Base-by-base conservation (phyloP, 768 basidiomycete genomes). In the Amanita fuliginea region DNA sequence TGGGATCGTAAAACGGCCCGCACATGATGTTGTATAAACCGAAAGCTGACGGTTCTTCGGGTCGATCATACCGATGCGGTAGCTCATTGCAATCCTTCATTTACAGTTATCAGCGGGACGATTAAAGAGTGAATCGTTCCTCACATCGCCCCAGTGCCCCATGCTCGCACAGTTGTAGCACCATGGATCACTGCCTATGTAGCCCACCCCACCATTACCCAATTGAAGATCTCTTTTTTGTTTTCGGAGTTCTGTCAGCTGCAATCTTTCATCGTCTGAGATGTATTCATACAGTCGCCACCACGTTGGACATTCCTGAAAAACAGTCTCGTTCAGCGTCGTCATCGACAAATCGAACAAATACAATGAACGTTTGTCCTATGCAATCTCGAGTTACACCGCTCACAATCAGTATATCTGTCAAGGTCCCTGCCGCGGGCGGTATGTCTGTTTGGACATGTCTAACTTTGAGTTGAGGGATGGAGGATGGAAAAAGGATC, bases 221-320 rank as follows among this genome's bases (percentile, higher is more conserved):
- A 86, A 63, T 10, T 59, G 58, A 5, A 80, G 59, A 3, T 66
- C 60, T 37, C 68, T 73, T 59, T 74, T 83, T 22, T 67, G 60
- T 52, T 74, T 70, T 26, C 86, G 77, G 16, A 52, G 56, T 14
- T 60, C 58, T 2, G 83, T 61, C 36, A 73, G 74, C 5, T 57
- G 52, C 9, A 62, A 58, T 26, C 76, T 76, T 39, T 77, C 79
- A 9, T 72, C 70, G 13, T 77, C 76, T 3, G 71, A 66, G 24
- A 84, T 69, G 54, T 90, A 90, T 34, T 80, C 75, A 55, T 91
- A 91, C 55, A 87, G 66, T 35, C 88, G 74, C 88, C 88, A 91
- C 53, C 83, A 67, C 2, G 82, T 84, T 6, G 86, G 86, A 55
- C 88, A 91, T 74, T 89, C 86, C 87, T 91, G 52, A 24, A 46